Evolutionary conservation across 129 eudicot species (phyloP).

Genomic region (Flaveria bidentis): DNA sequence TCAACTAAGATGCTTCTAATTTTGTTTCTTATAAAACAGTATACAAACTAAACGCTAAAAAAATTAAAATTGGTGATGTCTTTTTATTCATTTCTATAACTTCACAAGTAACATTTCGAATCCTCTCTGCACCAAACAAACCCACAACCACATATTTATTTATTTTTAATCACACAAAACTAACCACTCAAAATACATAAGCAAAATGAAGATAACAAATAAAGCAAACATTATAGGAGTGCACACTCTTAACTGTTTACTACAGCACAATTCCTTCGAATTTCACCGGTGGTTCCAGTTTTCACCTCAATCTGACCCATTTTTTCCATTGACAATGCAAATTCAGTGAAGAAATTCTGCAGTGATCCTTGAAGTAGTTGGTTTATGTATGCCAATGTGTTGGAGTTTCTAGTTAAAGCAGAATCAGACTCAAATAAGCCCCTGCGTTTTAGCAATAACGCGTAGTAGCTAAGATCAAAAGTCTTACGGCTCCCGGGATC

Average conservation of each 20-base stretch:
- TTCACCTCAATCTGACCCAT: conserved; percentile 61
- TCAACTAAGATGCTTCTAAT: no score
- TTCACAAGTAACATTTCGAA: background rate
- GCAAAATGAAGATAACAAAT: background rate
- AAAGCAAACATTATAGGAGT: background rate
- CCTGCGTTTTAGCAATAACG: conserved; percentile 61
- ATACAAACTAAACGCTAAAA: no score
- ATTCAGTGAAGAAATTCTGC: conserved; percentile 53
- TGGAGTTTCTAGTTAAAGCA: conserved; percentile 54
- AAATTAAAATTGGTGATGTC: background rate
- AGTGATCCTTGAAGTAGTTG: conserved; percentile 59
- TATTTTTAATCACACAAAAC: background rate
- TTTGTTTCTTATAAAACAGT: no score
- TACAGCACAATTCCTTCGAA: conserved; percentile 63
- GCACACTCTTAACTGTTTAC: conserved; percentile 44
- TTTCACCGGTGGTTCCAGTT: conserved; percentile 72
- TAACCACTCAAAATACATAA: background rate
- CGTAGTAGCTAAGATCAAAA: conserved; percentile 82
- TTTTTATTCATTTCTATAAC: no score
- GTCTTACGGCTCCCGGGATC: conserved; percentile 91
- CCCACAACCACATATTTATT: background rate
- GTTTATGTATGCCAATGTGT: conserved; percentile 45
- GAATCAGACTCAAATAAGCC: conserved; percentile 76
- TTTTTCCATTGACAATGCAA: conserved; percentile 78
- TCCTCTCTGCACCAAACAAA: background rate